phyloP scores from a whole-genome alignment of 164 flowering plant species.

The Umbilicus rupestris region DNA sequence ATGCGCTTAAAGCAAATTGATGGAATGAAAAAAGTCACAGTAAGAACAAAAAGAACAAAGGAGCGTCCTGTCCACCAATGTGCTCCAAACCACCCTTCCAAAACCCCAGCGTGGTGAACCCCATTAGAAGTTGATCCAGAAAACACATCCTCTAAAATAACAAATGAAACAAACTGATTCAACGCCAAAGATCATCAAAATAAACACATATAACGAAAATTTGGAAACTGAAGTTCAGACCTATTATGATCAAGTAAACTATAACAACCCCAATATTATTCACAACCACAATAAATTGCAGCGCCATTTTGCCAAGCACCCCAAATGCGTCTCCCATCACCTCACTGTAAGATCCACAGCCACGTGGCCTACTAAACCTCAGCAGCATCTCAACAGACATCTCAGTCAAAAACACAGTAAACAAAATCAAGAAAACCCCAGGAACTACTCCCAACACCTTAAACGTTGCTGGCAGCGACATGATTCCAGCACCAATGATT shows the following conservation, averaged over 20 bases:
- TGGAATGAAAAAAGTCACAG: slow-evolving; percentile 11
- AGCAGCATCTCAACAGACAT: slow-evolving; percentile 11
- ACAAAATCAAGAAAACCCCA: slow-evolving; percentile 8
- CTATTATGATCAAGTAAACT: slow-evolving; percentile 15
- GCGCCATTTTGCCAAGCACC: slow-evolving; percentile 2
- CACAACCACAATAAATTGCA: slow-evolving; percentile 10
- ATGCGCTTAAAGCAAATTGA: slow-evolving; percentile 14
- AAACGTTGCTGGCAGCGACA: slow-evolving; percentile 13
- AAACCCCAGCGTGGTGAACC: slow-evolving; percentile 69
- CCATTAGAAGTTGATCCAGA: slow-evolving; percentile 65
- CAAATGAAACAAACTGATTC: not conserved
- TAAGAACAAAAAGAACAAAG: slow-evolving; percentile 10
- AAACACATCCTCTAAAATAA: slow-evolving; percentile 12
- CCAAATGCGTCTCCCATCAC: slow-evolving; percentile 14
- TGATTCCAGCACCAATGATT: slow-evolving; percentile 16
- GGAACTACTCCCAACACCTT: slow-evolving; percentile 14
- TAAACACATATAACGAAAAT: not conserved
- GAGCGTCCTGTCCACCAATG: slow-evolving; percentile 68
- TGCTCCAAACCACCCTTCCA: slow-evolving; percentile 87
- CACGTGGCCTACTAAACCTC: slow-evolving; percentile 9
- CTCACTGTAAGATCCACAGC: slow-evolving; percentile 10
- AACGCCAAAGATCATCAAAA: not conserved
- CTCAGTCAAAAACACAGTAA: slow-evolving; percentile 11
- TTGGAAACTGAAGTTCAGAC: not conserved
- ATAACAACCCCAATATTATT: slow-evolving; percentile 14